Conservation (phyloP, 805 yeast genomes). For the Barnettozyma populi region DNA sequence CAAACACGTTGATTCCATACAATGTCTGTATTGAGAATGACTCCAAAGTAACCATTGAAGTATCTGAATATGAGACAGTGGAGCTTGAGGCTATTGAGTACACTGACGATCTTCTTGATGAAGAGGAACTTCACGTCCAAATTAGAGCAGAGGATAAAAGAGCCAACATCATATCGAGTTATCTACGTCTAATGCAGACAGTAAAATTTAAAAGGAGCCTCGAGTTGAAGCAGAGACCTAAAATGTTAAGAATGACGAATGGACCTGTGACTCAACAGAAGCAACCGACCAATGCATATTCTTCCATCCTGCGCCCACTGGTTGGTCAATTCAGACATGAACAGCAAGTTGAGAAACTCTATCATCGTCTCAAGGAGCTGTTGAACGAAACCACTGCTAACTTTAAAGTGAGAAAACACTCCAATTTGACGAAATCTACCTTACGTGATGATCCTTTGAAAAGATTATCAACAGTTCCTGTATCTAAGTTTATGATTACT, state of each 20-base stretch:
- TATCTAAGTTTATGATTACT: conserved; percentile 30
- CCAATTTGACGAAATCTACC: conserved; percentile 12
- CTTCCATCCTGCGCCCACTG: conserved; percentile 48
- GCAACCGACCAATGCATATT: conserved; percentile 32
- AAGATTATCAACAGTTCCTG: conserved; percentile 19
- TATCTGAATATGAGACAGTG: conserved; percentile 52
- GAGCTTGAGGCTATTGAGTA: conserved; percentile 62
- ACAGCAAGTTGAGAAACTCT: conserved; percentile 27
- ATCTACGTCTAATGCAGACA: conserved; percentile 31
- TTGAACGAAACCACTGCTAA: conserved; percentile 6
- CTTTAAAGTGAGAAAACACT: conserved; percentile 16
- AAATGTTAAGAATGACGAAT: conserved; percentile 11
- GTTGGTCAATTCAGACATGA: conserved; percentile 57
- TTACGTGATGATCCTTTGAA: conserved; percentile 15
- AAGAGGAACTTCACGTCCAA: conserved; percentile 26
- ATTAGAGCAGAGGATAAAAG: conserved; percentile 33
- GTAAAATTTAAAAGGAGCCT: conserved; percentile 35
- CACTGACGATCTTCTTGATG: conserved; percentile 30
- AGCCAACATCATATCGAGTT: conserved; percentile 30
- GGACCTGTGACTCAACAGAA: neutral
- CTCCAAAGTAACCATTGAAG: conserved; percentile 59
- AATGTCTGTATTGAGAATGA: conserved; percentile 61
- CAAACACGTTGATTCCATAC: conserved; percentile 59
- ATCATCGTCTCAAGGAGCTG: conserved; percentile 13
- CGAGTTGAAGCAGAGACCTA: conserved; percentile 22